Evolutionary conservation across 805 yeast genomes (phyloP).

Genomic region (Saturnispora besseyi): DNA sequence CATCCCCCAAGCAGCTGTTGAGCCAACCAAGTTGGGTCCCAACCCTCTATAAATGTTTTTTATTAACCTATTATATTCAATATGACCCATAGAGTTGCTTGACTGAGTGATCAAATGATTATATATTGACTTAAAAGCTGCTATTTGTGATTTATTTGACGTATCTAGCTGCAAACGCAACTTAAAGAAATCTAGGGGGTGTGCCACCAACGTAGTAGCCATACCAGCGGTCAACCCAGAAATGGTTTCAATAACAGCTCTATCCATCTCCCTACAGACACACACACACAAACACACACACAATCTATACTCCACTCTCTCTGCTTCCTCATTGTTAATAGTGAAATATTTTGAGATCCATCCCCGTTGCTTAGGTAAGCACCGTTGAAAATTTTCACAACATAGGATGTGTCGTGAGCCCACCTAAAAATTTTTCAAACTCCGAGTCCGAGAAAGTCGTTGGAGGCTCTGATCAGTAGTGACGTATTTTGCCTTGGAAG

Average conservation of each 20-base stretch:
- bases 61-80: conserved; percentile 9
- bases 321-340: neutral
- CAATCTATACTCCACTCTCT: neutral
- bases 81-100: neutral
- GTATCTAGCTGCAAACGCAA: conserved; percentile 65
- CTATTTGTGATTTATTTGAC: conserved; percentile 23
- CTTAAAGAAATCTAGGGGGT: conserved; percentile 84
- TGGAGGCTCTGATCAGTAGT: neutral
- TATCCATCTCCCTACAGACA: neutral
- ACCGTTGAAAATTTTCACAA: neutral
- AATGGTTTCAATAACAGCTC: conserved; percentile 31
- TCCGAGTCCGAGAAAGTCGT: neutral
- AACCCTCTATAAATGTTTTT: conserved; percentile 61
- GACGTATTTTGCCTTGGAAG: neutral
- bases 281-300: neutral
- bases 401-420: neutral
- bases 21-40: conserved; percentile 72
- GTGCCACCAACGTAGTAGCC: conserved; percentile 69
- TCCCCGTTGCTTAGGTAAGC: too few relatives aligned
- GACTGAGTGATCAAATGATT: conserved; percentile 14
- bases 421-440: neutral
- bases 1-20: conserved; percentile 80
- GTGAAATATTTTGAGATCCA: neutral
- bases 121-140: conserved; percentile 22
- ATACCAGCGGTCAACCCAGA: conserved; percentile 74